Conservation (phyloP, 73 alveolate species). For the Paramecium octaurelia region DNA sequence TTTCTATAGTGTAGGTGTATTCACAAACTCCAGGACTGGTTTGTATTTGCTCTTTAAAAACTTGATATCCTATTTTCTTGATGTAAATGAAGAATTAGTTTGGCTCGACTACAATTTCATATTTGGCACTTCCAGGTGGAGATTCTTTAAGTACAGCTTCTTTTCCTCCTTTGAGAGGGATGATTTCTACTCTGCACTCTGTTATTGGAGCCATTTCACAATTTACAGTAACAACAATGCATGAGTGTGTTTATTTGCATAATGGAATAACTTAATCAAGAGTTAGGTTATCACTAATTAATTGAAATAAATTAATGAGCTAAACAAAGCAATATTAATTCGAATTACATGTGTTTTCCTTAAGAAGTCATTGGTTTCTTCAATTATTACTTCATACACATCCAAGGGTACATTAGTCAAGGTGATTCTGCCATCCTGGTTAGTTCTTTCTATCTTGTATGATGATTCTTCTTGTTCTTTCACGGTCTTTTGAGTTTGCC, state of each 20-base stretch:
- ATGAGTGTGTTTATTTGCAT: slow-evolving; percentile 9
- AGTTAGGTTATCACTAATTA: neutral
- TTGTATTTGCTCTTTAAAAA: neutral
- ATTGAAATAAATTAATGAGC: slow-evolving; percentile 46
- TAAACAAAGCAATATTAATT: neutral
- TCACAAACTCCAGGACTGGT: slow-evolving; percentile 42
- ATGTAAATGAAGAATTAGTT: neutral
- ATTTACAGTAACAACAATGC: neutral
- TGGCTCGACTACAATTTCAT: slow-evolving; percentile 45
- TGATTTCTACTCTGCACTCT: neutral
- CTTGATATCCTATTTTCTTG: neutral
- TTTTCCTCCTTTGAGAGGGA: slow-evolving; percentile 34
- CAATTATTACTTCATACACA: slow-evolving; percentile 60
- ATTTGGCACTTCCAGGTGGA: slow-evolving; percentile 37
- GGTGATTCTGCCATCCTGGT: slow-evolving; percentile 51
- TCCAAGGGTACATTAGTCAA: slow-evolving; percentile 63
- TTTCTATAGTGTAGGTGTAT: neutral
- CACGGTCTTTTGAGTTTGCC: neutral
- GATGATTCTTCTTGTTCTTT: slow-evolving; percentile 35
- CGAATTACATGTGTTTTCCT: neutral
- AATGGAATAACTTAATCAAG: neutral
- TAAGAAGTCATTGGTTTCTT: slow-evolving; percentile 64
- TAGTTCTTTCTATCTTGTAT: slow-evolving; percentile 22
- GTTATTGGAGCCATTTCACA: neutral
- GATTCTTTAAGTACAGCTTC: slow-evolving; percentile 42